phyloP scores from a whole-genome alignment of 768 basidiomycete genomes.

The Boletus sp. region DNA sequence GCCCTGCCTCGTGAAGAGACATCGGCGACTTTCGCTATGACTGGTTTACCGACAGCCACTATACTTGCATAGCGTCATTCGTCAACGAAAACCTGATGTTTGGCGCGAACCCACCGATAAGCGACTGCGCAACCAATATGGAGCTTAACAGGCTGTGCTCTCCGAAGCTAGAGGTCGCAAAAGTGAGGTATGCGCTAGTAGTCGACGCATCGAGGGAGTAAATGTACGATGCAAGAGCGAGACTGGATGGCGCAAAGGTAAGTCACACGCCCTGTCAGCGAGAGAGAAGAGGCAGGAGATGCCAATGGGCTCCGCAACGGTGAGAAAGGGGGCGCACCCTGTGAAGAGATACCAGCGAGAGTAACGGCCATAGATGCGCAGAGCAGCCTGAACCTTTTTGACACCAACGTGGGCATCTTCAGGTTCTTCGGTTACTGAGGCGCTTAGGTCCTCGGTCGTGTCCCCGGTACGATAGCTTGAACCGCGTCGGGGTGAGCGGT shows the following conservation, averaged over 20 bases:
- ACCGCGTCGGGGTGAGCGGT: background rate
- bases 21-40: constrained; percentile 74
- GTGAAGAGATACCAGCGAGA: constrained; percentile 61
- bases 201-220: constrained; percentile 74
- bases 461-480: background rate
- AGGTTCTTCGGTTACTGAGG: constrained; percentile 1
- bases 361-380: constrained; percentile 51
- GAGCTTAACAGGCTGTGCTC: constrained; percentile 55
- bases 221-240: constrained; percentile 71
- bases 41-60: constrained; percentile 58
- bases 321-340: constrained; percentile 38
- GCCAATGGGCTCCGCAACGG: background rate
- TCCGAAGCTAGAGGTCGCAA: constrained; percentile 52
- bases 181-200: constrained; percentile 62
- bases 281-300: background rate
- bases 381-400: constrained; percentile 47
- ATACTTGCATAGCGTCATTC: constrained; percentile 6
- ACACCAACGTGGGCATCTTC: constrained; percentile 41
- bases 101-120: constrained; percentile 45
- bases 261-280: background rate
- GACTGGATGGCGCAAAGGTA: constrained; percentile 25
- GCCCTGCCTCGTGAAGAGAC: constrained; percentile 65
- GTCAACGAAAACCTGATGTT: constrained; percentile 9
- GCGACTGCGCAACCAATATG: constrained; percentile 52
- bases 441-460: background rate